phyloP scores from a whole-genome alignment of 2,329 filamentous ascomycete genomes.

The Scedosporium minutisporum region DNA sequence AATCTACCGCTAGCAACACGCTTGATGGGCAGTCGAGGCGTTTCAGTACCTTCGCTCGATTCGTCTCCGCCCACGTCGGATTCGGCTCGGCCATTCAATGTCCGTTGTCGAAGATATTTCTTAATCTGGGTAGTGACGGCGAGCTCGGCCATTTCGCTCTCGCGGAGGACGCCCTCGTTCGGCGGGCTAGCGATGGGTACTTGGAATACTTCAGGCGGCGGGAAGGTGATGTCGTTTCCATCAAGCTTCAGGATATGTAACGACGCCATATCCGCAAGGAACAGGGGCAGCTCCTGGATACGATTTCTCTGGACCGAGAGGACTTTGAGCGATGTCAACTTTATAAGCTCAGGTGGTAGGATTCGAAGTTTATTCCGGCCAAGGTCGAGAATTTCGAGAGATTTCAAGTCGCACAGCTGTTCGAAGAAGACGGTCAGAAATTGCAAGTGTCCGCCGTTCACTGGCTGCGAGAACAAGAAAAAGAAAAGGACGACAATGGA shows the following conservation, averaged over 20 bases:
- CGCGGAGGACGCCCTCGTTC: constrained; percentile 41
- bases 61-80: constrained; percentile 50
- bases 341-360: constrained; percentile 70
- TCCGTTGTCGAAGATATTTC: constrained; percentile 46
- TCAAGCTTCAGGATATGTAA: constrained; percentile 83
- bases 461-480: not conserved
- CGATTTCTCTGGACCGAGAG: constrained; percentile 80
- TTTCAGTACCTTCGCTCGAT: constrained; percentile 67
- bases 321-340: constrained; percentile 77
- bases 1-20: constrained; percentile 56
- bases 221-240: constrained; percentile 76
- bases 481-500: not conserved
- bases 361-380: constrained; percentile 75
- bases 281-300: constrained; percentile 73
- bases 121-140: constrained; percentile 53
- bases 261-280: constrained; percentile 81
- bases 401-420: constrained; percentile 75
- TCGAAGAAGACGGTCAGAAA: not conserved
- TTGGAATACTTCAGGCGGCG: constrained; percentile 57
- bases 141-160: constrained; percentile 55
- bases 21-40: constrained; percentile 58
- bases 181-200: constrained; percentile 36
- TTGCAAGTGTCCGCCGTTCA: not conserved
- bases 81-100: constrained; percentile 41
- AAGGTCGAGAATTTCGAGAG: constrained; percentile 86